Base-by-base conservation (phyloP, 1,284 basidiomycete genomes). In the Melampsora americana region DNA sequence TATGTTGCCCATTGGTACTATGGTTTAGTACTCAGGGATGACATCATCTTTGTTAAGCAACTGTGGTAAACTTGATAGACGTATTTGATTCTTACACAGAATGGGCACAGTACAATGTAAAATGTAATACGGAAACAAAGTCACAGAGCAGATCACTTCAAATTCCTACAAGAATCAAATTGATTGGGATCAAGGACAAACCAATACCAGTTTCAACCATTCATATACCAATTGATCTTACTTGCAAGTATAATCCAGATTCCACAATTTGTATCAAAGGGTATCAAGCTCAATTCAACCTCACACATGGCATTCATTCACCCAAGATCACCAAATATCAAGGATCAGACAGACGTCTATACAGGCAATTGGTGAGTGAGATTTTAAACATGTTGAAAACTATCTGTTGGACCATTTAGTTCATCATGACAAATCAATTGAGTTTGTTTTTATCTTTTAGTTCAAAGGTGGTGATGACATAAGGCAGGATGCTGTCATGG, bases 401-500 rank as follows among this genome's bases (percentile, higher is more conserved):
- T 2, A 6, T 59, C 26, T 12, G 28, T 9, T 59, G 28, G n/a
- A 12, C 23, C 26, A 12, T 23, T 59, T 5, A 26, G 48, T 6
- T 5, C 26, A 30, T 30, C 59, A 26, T 30, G 28, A 30, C n/a
- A 44, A 23, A 39, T 7, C 70, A 66, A 46, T 28, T 9, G 9
- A 12, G 73, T 68, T 28, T 50, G 62, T n/a, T 46, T 26, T 48
- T 1, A 18, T 14, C 59, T 26, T 12, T 71, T 30, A 97, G 92
- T 96, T 95, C 85, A 99, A 99, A 83, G 91, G 92, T 14, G 88
- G 90, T 83, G 87, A 90, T 23, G 95, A 99, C 81, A 84, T 96
- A 44, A 89, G 95, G 39, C 96, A 99, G 83, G 95, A 99, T 82
- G 95, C 95, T 0, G 93, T 99, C 64, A 97, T 99, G 95, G 93